Base-by-base conservation (phyloP, 257 asterid species). In the Rauvolfia tetraphylla region DNA sequence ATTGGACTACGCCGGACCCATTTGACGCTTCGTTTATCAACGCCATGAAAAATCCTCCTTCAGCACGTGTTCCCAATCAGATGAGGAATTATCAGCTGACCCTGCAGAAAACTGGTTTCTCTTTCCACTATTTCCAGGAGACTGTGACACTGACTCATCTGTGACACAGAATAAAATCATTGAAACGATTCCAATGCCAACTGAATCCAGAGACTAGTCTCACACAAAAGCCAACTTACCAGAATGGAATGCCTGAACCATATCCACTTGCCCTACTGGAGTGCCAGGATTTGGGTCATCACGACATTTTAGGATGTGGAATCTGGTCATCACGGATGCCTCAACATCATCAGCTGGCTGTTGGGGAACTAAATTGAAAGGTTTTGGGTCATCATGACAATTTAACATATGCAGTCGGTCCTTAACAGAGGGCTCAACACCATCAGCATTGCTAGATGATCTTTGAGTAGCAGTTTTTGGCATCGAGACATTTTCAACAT, bases 31-130 rank as follows among this genome's bases (percentile, higher is more conserved):
- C 61, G 7, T 51, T 59, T 67, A 69, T 29, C 76, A 68, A 31
- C 83, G 88, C 90, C 89, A 88, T 8, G 89, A 77, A 58, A 82
- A 71, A 22, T 91, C 96, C 73, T 95, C 98, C 80, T 86, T 89
- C 75, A 79, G 71, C 0, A 95, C 92, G 82, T 95, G 98, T 75
- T 95, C 98, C 98, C 98, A 95, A 51, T 92, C 98, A 0, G 96
- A 92, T 17, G 97, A 87, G 71, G 88, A 80, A 73, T 86, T 83
- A 68, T 84, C 95, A 65, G 57, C 84, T 83, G 84, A 84, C 66
- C 89, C 88, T 1, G 81, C 22, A 44, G 80, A 81, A 75, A 46
- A 57, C 23, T 71, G 85, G 77, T 65, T 73, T 48, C 73, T 77
- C 73, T 29, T 81, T 80, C 71, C 80, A 71, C 73, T 68, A 51